Evolutionary conservation across 169 alveolate genomes (phyloP).

Genomic region (Pseudocohnilembus persalinus): DNA sequence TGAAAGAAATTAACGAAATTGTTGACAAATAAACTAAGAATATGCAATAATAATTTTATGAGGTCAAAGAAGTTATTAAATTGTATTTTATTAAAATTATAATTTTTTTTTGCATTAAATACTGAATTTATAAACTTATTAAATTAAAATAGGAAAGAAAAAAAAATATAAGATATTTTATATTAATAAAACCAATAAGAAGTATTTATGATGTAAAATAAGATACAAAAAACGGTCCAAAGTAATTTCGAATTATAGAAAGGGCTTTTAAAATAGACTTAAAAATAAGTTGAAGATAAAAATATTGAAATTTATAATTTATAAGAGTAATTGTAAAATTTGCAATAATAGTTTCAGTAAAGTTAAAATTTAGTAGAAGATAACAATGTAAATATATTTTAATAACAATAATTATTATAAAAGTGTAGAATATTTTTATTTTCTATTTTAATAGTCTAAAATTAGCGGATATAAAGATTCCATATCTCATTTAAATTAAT

Average conservation of each 20-base stretch:
- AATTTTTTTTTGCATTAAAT: not conserved
- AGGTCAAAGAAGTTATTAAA: not conserved
- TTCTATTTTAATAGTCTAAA: too few species aligned
- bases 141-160: not conserved
- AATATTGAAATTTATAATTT: not conserved
- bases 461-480: too few species aligned
- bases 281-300: not conserved
- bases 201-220: too few species aligned
- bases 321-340: not conserved
- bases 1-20: not conserved
- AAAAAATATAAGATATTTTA: not conserved
- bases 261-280: not conserved
- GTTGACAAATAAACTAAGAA: not conserved
- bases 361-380: too few species aligned
- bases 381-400: too few species aligned
- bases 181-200: not conserved
- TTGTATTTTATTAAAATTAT: not conserved
- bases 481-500: too few species aligned
- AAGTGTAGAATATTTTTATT: too few species aligned
- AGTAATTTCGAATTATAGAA: not conserved
- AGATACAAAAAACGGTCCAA: not conserved
- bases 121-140: not conserved
- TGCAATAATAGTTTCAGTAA: too few species aligned
- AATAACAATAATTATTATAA: too few species aligned
- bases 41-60: not conserved